phyloP scores from a whole-genome alignment of 106 monocot genomes.

The Cymbidium sinense region DNA sequence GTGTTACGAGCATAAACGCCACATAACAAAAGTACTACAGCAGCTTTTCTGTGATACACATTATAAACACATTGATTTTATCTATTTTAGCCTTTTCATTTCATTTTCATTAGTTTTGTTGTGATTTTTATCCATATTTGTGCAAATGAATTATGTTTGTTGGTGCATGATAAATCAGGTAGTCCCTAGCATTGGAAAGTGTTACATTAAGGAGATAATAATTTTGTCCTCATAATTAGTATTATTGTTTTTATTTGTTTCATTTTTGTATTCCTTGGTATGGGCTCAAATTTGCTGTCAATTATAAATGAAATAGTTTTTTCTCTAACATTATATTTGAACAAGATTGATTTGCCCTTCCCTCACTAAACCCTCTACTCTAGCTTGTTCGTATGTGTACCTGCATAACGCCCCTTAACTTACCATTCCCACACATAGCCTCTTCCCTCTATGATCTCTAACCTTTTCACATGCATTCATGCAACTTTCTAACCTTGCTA shows the following conservation, averaged over 20 bases:
- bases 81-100: neutral
- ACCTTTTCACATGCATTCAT: no score
- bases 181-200: neutral
- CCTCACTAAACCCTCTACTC: no score
- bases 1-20: slow-evolving; percentile 88
- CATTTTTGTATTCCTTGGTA: neutral
- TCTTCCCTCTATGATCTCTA: no score
- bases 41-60: neutral
- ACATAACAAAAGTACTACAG: slow-evolving; percentile 89
- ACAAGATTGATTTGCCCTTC: no score
- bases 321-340: no score
- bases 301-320: neutral
- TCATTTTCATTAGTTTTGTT: neutral
- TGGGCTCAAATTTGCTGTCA: neutral
- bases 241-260: no score
- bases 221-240: no score
- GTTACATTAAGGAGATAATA: neutral
- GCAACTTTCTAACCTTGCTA: no score
- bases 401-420: no score
- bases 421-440: no score
- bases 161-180: neutral
- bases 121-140: neutral
- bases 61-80: neutral
- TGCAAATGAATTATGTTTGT: neutral
- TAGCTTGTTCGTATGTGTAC: no score